These are phyloP conservation scores for Corylus americana DNA, from an alignment of 306 rosid species.

Conservation along the genomic window DNA sequence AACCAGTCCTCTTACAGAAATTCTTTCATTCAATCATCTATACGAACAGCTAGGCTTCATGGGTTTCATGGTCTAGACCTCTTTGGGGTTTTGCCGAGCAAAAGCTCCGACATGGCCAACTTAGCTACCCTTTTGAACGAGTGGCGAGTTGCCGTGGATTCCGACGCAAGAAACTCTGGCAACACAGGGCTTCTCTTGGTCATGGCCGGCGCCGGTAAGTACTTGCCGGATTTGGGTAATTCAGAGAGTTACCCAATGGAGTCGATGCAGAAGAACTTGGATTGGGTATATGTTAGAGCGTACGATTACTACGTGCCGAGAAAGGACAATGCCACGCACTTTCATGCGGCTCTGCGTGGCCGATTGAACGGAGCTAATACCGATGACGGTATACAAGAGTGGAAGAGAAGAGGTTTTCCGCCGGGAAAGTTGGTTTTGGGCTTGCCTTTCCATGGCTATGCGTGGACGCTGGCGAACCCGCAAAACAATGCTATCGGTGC, in stretches of 20 bases:
- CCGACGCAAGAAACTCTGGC: conserved; percentile 20
- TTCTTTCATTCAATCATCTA: conserved; percentile 33
- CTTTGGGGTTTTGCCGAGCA: conserved; percentile 16
- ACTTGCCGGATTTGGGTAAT: conserved; percentile 10
- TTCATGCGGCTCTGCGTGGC: conserved; percentile 30
- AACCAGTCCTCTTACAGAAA: conserved; percentile 16
- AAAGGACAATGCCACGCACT: conserved; percentile 10
- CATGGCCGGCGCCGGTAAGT: not conserved
- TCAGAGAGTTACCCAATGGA: conserved; percentile 24
- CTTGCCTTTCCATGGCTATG: conserved; percentile 38
- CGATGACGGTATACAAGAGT: conserved; percentile 18
- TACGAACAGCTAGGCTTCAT: conserved; percentile 27
- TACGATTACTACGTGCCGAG: conserved; percentile 31
- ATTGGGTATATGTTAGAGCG: conserved; percentile 25
- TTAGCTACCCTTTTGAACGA: conserved; percentile 27
- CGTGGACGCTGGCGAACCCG: conserved; percentile 32
- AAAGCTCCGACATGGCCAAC: conserved; percentile 2
- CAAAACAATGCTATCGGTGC: conserved; percentile 8
- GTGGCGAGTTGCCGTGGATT: conserved; percentile 26
- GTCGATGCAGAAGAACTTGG: conserved; percentile 20
- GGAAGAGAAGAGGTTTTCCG: conserved; percentile 23
- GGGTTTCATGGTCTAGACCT: conserved; percentile 37
- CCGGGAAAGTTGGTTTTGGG: conserved; percentile 32
- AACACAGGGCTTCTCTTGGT: conserved; percentile 11
- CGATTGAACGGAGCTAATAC: conserved; percentile 27